Evolutionary conservation across 1,139 yeast species (phyloP), one percentile per base, ranked within the genome.

Genomic region (Candida glucosophila): DNA sequence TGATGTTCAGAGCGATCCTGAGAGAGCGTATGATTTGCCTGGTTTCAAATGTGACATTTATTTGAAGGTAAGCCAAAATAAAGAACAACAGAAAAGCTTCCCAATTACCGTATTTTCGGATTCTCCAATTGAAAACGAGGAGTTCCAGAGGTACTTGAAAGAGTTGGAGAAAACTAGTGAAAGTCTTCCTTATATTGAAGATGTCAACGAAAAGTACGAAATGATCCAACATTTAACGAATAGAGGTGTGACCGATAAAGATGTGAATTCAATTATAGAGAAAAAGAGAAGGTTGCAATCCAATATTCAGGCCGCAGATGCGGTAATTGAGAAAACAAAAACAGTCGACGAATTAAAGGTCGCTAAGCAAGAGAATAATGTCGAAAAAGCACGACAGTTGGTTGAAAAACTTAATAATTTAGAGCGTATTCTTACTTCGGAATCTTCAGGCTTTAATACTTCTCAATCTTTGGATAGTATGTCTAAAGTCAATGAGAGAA

Each of bases 81-180:
- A 47, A 26, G 67, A 71, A 13, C 88, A 85, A 32, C 70, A 76
- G 31, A 77, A 77, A 35, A 73, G 75, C 30, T 73, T 77, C 39
- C 90, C 85, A 24, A 74, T 90, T 65, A 74, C 72, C 25, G 73
- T 73, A 22, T 77, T 90, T 44, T 79, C 93, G 28, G 95, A 90
- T 53, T 73, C 78, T 3, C 69, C 76, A 2, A 67, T 85, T 24
- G 63, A 77, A 1, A 52, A 55, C 22, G 77, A 72, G 11, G 98
- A 90, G 49, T 83, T 77, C 46, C 75, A 73, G 14, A 67, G 76
- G 40, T 90, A 88, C 61, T 53, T 67, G 30, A 53, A 56, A 23
- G 75, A 80, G 30, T 59, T 86, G 41, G 64, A 58, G 20, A 71
- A 73, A 34, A 76, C 80, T 6, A 71, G 67, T 20, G 64, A 75